Base-by-base conservation (phyloP, 202 grass and related monocot genomes). In the Zizania palustris region DNA sequence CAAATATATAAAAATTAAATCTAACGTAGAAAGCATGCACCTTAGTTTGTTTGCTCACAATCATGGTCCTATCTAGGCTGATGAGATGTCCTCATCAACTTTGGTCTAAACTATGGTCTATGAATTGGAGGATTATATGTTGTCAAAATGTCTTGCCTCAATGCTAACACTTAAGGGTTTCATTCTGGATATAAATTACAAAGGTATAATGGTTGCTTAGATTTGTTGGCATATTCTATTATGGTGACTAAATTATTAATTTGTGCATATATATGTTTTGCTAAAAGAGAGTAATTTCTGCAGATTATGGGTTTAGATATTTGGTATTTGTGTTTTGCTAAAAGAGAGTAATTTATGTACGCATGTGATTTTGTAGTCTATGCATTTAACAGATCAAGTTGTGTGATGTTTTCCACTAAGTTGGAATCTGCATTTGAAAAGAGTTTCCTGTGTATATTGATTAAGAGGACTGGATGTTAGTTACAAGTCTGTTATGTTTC, bases 321-420 rank as follows among this genome's bases (percentile, higher is more conserved):
- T 33, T 38, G 12, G 11, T 37, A 28, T 57, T 45, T 65, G 40
- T 73, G 41, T 73, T 60, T 33, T 59, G 28, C 28, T 28, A 28
- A 28, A 28, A 28, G 28, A 28, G 28, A 28, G 28, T 28, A 28
- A 2, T 28, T 28, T 28, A 2, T 28, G 28, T 28, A 28, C 28
- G 2, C 28, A 28, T 28, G 37, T 58, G 7, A 7, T 12, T 65
- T 72, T 66, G 67, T 40, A 64, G 5, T n/a, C 48, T 45, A 46
- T 65, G 50, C 7, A 65, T 36, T 20, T 82, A 43, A 14, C 56
- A 8, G 60, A 65, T 73, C 69, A 73, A 45, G 60, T 73, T 73
- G 36, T 66, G 38, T 39, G 61, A 36, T 22, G 70, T 3, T 57
- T 28, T n/a, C 14, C 65, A 13, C 40, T 79, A 46, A 35, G 58